Base-by-base conservation (phyloP, 805 yeast species). In the Candida oleophila region DNA sequence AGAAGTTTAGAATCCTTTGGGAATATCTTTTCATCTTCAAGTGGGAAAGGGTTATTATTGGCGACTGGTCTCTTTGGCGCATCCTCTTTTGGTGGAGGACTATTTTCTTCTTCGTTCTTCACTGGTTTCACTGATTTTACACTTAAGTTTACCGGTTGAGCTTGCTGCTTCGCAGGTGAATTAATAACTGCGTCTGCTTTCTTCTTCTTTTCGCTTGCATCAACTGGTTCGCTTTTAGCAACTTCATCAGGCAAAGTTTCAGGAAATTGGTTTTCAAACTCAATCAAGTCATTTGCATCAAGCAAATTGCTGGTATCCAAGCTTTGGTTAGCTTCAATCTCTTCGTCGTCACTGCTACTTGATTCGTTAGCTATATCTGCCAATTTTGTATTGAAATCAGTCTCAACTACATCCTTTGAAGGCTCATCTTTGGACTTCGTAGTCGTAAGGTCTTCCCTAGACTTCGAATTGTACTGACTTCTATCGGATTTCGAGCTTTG, bases 401-500 rank as follows among this genome's bases (percentile, higher is more conserved):
- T 7, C 30, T 25, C 30, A 7, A 14, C 25, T 16, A 19, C 22
- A 19, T 21, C 20, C 22, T 16, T 37, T 16, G 22, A 22, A 12
- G n/a, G 32, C 4, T 21, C 19, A 21, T 39, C 32, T 22, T 21
- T 16, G 20, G 44, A n/a, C 7, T 14, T 33, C 11, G 30, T 20
- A 25, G 22, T 11, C n/a, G 19, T 22, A 28, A 36, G 11, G n/a
- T 22, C 34, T 35, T 42, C 45, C 22, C 35, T n/a, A 8, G 38
- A 22, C n/a, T 42, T 42, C 7, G 16, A 28, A 11, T 18, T 34
- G 14, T 33, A 18, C 15, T 22, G n/a, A 46, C 56, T 33, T 49
- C 56, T 22, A 7, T 45, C 48, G 1, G 62, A 59, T 33, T 54
- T 54, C 1, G 51, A 43, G 42, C 64, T 60, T 48, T 54, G 62